These are phyloP conservation scores for Xylaria sp. DNA, from an alignment of 2,329 filamentous ascomycete species.

Conservation along the genomic window DNA sequence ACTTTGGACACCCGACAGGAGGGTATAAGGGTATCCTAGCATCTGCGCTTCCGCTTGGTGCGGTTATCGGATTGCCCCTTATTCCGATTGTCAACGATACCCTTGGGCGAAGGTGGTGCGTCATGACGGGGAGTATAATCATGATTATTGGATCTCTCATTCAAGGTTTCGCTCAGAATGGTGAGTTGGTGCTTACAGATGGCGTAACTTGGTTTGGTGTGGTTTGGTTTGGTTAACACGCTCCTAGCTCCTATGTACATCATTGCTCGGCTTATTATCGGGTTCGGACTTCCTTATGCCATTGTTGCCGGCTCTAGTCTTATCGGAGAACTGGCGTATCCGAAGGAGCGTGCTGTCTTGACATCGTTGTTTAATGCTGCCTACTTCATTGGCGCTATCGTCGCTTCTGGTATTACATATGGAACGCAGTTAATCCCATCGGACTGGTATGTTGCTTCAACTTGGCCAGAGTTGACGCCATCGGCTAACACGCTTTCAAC, in stretches of 20 bases:
- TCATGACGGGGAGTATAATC: conserved; percentile 57
- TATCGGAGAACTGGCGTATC: conserved; percentile 65
- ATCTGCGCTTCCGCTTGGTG: conserved; percentile 58
- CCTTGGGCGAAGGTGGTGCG: conserved; percentile 56
- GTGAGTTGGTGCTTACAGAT: conserved; percentile 37
- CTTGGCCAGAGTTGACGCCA: background rate
- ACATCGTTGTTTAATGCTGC: conserved; percentile 65
- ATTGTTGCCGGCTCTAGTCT: conserved; percentile 64
- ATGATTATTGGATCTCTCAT: conserved; percentile 60
- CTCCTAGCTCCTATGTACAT: conserved; percentile 63
- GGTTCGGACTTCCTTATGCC: conserved; percentile 64
- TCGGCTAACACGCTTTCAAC: conserved; percentile 19
- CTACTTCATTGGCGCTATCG: conserved; percentile 60
- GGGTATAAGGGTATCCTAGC: conserved; percentile 53
- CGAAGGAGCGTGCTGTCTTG: conserved; percentile 64
- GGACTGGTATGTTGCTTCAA: conserved; percentile 35
- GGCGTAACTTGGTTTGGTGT: background rate
- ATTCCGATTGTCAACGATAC: conserved; percentile 58
- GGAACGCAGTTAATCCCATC: conserved; percentile 46
- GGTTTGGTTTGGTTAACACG: conserved; percentile 2
- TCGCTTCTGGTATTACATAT: conserved; percentile 55
- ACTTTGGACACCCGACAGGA: conserved; percentile 41
- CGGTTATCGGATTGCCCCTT: conserved; percentile 56
- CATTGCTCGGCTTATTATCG: conserved; percentile 63
- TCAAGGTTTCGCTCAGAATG: conserved; percentile 54